Percentiles rank a stretch among this genome's conserved stretches.
phyloP scores from a whole-genome alignment of 2,329 filamentous ascomycete species.

The Botrytis hyacinthi region DNA sequence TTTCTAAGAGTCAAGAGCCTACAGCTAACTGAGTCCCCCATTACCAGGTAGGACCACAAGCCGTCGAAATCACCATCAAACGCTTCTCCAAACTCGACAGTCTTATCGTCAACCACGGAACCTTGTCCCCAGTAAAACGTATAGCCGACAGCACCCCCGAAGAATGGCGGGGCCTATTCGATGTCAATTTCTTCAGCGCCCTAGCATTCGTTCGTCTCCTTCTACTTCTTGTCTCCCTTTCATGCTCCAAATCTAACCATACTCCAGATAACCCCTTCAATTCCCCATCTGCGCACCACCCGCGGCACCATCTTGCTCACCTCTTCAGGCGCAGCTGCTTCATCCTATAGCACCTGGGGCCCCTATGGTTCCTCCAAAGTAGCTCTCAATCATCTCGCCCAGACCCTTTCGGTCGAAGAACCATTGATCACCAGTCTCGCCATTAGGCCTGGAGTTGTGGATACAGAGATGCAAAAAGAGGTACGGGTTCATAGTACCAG shows the following conservation, averaged over 20 bases:
- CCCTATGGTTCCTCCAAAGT: conserved; percentile 83
- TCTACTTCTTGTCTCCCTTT: background rate
- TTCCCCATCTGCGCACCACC: conserved; percentile 65
- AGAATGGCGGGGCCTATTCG: conserved; percentile 73
- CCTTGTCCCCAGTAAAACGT: conserved; percentile 70
- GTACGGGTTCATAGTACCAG: conserved; percentile 64
- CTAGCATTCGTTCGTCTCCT: conserved; percentile 66
- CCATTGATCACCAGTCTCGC: conserved; percentile 70
- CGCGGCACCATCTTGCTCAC: conserved; percentile 74
- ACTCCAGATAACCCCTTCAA: conserved; percentile 56
- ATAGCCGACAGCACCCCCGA: conserved; percentile 66
- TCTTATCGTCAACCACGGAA: conserved; percentile 84
- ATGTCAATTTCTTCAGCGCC: conserved; percentile 84
- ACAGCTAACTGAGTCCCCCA: background rate
- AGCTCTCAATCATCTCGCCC: conserved; percentile 74
- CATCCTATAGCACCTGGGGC: conserved; percentile 70
- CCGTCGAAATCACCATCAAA: conserved; percentile 63
- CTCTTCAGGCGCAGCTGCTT: conserved; percentile 72
- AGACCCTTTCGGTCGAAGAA: conserved; percentile 74
- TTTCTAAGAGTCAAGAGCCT: too few relatives aligned
- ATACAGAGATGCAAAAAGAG: conserved; percentile 87
- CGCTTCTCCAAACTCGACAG: conserved; percentile 75
- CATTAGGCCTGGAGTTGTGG: conserved; percentile 75
- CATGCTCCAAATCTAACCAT: conserved; percentile 21
- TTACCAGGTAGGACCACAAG: conserved; percentile 51